Evolutionary conservation across 495 filamentous ascomycete genomes (phyloP).

Genomic region (Cryomyces minteri): DNA sequence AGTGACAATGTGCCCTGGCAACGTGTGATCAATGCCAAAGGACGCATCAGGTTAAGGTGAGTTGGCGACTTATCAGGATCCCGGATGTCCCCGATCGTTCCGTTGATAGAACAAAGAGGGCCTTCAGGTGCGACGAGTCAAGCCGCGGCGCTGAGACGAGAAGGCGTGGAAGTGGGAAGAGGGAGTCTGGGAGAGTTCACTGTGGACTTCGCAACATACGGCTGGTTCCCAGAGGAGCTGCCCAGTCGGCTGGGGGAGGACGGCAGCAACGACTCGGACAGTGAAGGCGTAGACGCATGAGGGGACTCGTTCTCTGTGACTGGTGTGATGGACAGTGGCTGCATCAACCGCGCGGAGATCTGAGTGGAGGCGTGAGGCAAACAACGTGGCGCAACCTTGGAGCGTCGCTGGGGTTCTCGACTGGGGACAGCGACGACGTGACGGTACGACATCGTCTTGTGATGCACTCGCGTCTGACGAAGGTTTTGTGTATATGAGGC

Average conservation of each 20-base stretch:
- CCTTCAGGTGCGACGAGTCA: slow-evolving; percentile 17
- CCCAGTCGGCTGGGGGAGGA: slow-evolving; percentile 15
- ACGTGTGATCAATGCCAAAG: slow-evolving; percentile 73
- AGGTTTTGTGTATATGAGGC: no score
- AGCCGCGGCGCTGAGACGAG: slow-evolving; percentile 14
- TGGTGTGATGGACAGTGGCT: not conserved
- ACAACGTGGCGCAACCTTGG: not conserved
- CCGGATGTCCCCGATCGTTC: not conserved
- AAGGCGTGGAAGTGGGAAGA: slow-evolving; percentile 18
- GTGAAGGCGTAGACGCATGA: not conserved
- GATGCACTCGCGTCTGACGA: no score
- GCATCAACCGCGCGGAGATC: not conserved
- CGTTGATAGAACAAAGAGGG: slow-evolving; percentile 12
- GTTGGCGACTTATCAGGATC: slow-evolving; percentile 4
- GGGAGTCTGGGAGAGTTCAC: slow-evolving; percentile 18
- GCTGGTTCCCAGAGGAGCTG: slow-evolving; percentile 21
- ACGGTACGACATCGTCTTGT: no score
- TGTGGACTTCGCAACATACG: slow-evolving; percentile 15
- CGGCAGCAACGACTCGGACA: not conserved
- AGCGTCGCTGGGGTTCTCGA: no score
- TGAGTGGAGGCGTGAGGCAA: slow-evolving; percentile 1
- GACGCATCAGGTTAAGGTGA: slow-evolving; percentile 67
- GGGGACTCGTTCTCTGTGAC: not conserved
- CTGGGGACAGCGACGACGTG: no score
- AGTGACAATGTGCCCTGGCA: slow-evolving; percentile 81